Evolutionary conservation across 441 rosid genomes (phyloP).

Genomic region (Dalechampia spathulata): DNA sequence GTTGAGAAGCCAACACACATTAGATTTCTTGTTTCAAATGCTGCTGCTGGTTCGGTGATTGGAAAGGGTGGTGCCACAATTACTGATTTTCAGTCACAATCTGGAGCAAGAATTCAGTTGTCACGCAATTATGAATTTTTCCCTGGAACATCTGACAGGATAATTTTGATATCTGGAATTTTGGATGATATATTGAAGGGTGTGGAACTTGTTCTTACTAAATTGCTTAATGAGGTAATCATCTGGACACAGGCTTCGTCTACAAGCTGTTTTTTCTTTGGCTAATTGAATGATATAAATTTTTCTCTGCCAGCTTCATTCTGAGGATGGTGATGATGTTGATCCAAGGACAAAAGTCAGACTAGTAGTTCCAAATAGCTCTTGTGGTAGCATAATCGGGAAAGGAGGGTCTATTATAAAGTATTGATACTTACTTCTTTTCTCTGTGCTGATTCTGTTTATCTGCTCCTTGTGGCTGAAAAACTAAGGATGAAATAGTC

Average conservation of each 20-base stretch:
- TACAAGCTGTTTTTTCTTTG: slow-evolving; percentile 4
- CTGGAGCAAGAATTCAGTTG: slow-evolving; percentile 91
- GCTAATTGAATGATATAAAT: slow-evolving; percentile 2
- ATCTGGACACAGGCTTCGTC: slow-evolving; percentile 9
- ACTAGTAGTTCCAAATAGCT: slow-evolving; percentile 86
- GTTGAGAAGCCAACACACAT: slow-evolving; percentile 72
- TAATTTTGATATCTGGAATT: slow-evolving; percentile 76
- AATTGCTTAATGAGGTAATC: slow-evolving; percentile 81
- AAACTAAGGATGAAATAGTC: slow-evolving; percentile 3
- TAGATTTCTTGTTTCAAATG: slow-evolving; percentile 93
- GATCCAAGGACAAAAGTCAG: slow-evolving; percentile 85
- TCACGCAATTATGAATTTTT: slow-evolving; percentile 89
- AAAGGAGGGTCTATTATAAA: slow-evolving; percentile 97
- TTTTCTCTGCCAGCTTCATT: slow-evolving; percentile 49
- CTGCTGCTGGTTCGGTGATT: slow-evolving; percentile 97
- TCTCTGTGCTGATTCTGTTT: slow-evolving; percentile 11
- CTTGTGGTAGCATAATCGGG: slow-evolving; percentile 98
- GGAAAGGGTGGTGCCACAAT: slow-evolving; percentile 99
- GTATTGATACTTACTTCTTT: slow-evolving; percentile 35
- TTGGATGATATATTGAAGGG: slow-evolving; percentile 73
- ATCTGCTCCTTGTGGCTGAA: slow-evolving; percentile 14
- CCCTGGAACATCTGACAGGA: slow-evolving; percentile 90
- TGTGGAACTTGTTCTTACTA: slow-evolving; percentile 74
- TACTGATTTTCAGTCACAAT: slow-evolving; percentile 83
- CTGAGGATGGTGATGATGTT: slow-evolving; percentile 64